Evolutionary conservation across 106 monocot genomes (phyloP).

Genomic region (Dendrobium chrysotoxum): DNA sequence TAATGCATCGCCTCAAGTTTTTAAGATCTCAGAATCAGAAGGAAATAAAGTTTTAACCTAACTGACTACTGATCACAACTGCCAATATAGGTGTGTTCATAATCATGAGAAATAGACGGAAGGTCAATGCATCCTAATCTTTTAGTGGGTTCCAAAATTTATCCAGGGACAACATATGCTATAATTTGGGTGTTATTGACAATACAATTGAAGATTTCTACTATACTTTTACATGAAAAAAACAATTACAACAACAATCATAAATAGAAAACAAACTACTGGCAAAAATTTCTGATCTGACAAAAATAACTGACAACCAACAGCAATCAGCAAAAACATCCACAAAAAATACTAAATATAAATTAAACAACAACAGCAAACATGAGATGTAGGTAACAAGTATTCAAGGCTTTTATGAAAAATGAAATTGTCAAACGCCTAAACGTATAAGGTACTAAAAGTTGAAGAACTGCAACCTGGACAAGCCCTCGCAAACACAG

Average conservation of each 20-base stretch:
- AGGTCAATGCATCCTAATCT: no score
- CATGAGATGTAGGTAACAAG: background rate
- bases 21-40: background rate
- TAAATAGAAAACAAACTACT: background rate
- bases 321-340: background rate
- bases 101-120: no score
- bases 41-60: background rate
- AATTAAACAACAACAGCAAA: background rate
- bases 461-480: slow-evolving; percentile 41
- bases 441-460: background rate
- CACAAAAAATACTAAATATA: background rate
- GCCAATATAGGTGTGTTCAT: background rate
- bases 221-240: background rate
- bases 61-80: background rate
- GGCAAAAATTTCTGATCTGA: background rate
- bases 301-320: background rate
- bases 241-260: background rate
- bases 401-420: background rate
- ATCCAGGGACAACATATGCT: no score
- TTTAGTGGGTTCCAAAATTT: no score
- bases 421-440: background rate
- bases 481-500: slow-evolving; percentile 86
- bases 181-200: background rate
- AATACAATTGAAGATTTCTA: background rate
- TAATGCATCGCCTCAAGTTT: background rate